Evolutionary conservation across 768 basidiomycete species (phyloP).

Genomic region (Boletus fagicola): DNA sequence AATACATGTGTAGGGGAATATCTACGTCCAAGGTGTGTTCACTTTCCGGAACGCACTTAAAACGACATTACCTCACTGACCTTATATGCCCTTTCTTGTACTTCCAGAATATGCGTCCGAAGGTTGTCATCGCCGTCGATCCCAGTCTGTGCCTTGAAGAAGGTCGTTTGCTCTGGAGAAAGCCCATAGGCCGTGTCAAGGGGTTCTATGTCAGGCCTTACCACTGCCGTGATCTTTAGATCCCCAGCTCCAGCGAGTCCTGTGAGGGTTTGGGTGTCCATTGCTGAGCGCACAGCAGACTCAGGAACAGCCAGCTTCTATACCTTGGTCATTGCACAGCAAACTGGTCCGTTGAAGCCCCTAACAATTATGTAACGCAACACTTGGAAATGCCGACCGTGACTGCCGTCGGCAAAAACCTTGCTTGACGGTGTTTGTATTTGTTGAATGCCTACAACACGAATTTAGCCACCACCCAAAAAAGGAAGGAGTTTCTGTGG

Average conservation of each 20-base stretch:
- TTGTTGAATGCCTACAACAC: too few species aligned
- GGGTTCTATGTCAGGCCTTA: not conserved
- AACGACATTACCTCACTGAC: constrained; percentile 8
- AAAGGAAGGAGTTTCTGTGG: too few species aligned
- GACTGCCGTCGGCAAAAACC: too few species aligned
- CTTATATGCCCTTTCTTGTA: constrained; percentile 32
- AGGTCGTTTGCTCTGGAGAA: constrained; percentile 19
- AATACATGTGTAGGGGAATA: constrained; percentile 32
- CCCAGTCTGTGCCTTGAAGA: constrained; percentile 31
- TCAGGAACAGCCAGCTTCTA: not conserved
- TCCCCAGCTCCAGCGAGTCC: constrained; percentile 10
- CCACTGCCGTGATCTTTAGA: not conserved
- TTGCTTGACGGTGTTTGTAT: too few species aligned
- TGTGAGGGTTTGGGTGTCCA: not conserved
- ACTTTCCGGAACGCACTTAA: not conserved
- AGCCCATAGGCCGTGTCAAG: not conserved
- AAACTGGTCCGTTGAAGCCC: not conserved
- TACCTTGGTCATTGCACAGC: not conserved
- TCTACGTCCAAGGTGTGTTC: constrained; percentile 10
- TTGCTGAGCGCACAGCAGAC: not conserved
- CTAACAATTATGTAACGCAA: not conserved
- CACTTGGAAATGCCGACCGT: too few species aligned
- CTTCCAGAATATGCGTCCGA: constrained; percentile 30
- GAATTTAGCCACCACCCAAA: too few species aligned
- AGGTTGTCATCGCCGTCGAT: constrained; percentile 30